Conservation (phyloP, 163 green algal species). For the Botryococcus braunii region DNA sequence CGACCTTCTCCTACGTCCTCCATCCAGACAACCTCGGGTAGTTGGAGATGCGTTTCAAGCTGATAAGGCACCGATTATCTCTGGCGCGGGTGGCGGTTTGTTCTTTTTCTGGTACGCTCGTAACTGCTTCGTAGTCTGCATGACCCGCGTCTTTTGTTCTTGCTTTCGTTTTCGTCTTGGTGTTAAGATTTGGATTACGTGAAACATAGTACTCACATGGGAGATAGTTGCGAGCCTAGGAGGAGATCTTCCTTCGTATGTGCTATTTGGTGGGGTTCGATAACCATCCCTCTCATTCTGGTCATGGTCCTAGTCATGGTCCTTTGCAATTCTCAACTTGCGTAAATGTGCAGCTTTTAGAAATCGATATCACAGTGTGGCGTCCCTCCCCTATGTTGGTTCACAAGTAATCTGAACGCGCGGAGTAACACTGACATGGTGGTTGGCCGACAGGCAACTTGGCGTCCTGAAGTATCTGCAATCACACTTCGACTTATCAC, state of each 20-base stretch:
- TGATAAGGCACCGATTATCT: slow-evolving; percentile 12
- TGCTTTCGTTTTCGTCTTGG: not conserved
- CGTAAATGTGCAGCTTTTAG: too few species aligned
- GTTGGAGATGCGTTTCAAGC: too few species aligned
- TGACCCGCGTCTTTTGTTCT: not conserved
- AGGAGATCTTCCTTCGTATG: too few species aligned
- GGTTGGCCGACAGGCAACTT: not conserved
- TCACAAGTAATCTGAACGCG: not conserved
- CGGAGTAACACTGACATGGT: not conserved
- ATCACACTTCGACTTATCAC: slow-evolving; percentile 35
- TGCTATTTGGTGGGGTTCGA: not conserved
- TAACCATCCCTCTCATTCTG: not conserved
- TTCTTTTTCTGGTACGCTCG: slow-evolving; percentile 45
- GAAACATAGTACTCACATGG: not conserved
- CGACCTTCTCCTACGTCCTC: too few species aligned
- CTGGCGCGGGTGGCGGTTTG: slow-evolving; percentile 30
- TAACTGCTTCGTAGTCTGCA: not conserved
- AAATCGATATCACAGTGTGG: not conserved
- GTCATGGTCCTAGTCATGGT: not conserved
- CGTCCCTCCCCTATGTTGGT: not conserved
- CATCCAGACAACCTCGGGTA: too few species aligned
- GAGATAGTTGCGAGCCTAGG: too few species aligned
- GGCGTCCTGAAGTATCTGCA: slow-evolving; percentile 44
- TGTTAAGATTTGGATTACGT: not conserved
- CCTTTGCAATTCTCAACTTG: too few species aligned